Evolutionary conservation across 768 basidiomycete species (phyloP).

Genomic region (Tulasnella sp.): DNA sequence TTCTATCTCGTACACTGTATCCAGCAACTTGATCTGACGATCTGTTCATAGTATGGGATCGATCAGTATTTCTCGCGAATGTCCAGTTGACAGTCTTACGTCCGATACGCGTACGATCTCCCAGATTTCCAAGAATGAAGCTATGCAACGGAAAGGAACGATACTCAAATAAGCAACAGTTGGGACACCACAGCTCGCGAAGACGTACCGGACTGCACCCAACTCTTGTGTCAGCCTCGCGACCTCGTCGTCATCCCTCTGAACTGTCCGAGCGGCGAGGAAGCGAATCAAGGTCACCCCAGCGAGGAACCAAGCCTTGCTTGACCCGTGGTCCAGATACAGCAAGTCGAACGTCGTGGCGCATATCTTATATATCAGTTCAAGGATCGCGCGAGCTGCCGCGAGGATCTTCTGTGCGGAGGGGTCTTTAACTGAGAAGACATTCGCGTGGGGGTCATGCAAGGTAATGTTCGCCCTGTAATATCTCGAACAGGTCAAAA

Average conservation of each 20-base stretch:
- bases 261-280: background rate
- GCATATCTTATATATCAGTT: slow-evolving; percentile 10
- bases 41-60: background rate
- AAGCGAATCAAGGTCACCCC: slow-evolving; percentile 4
- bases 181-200: background rate
- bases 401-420: slow-evolving; percentile 3
- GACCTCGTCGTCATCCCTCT: background rate
- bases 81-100: background rate
- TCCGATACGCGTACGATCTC: slow-evolving; percentile 4
- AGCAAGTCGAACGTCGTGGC: slow-evolving; percentile 13
- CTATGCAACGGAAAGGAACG: background rate
- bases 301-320: slow-evolving; percentile 8
- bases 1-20: background rate
- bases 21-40: slow-evolving; percentile 2
- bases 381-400: slow-evolving; percentile 7
- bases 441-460: slow-evolving; percentile 15
- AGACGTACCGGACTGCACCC: background rate
- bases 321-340: slow-evolving; percentile 22
- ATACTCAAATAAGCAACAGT: background rate
- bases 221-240: background rate
- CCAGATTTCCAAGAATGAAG: slow-evolving; percentile 9
- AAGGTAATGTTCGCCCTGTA: slow-evolving; percentile 10
- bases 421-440: slow-evolving; percentile 3
- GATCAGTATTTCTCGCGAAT: background rate
- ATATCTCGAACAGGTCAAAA: background rate